Percentiles rank a stretch among this genome's conserved stretches.
These are phyloP conservation scores for Jimgerdemannia lactiflua DNA, from an alignment of 192 early-diverging fungal species.

Conservation along the genomic window DNA sequence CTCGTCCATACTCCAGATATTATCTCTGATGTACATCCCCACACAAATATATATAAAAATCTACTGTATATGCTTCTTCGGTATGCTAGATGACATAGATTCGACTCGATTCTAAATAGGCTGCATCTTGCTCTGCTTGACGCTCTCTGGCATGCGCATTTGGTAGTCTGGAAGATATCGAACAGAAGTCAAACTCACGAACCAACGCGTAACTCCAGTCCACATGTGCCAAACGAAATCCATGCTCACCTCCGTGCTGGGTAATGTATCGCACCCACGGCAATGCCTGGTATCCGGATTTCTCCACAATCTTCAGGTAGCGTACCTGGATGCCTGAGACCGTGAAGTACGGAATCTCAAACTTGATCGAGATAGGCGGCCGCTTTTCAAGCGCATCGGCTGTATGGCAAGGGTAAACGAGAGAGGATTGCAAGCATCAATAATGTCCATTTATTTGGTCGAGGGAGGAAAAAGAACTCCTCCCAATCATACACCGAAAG, in stretches of 20 bases:
- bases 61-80: too few species aligned
- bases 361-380: slow-evolving; percentile 82
- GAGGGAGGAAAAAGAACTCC: not conserved
- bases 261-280: slow-evolving; percentile 92
- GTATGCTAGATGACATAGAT: too few species aligned
- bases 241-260: slow-evolving; percentile 66
- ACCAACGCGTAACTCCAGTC: not conserved
- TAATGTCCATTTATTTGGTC: slow-evolving; percentile 5
- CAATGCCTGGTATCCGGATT: slow-evolving; percentile 83
- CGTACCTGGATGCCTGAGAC: slow-evolving; percentile 88
- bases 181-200: not conserved
- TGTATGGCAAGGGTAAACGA: slow-evolving; percentile 7
- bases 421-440: not conserved
- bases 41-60: too few species aligned
- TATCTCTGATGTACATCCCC: too few species aligned
- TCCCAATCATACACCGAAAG: not conserved
- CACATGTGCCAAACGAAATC: not conserved
- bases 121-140: slow-evolving; percentile 69
- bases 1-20: too few species aligned
- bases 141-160: slow-evolving; percentile 85
- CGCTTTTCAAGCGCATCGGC: slow-evolving; percentile 77
- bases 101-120: slow-evolving; percentile 49
- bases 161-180: slow-evolving; percentile 74
- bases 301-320: slow-evolving; percentile 90
- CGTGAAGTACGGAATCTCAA: slow-evolving; percentile 91